Base-by-base conservation (phyloP, 2,329 filamentous ascomycete genomes). In the Ploettnerulaceae sp. region DNA sequence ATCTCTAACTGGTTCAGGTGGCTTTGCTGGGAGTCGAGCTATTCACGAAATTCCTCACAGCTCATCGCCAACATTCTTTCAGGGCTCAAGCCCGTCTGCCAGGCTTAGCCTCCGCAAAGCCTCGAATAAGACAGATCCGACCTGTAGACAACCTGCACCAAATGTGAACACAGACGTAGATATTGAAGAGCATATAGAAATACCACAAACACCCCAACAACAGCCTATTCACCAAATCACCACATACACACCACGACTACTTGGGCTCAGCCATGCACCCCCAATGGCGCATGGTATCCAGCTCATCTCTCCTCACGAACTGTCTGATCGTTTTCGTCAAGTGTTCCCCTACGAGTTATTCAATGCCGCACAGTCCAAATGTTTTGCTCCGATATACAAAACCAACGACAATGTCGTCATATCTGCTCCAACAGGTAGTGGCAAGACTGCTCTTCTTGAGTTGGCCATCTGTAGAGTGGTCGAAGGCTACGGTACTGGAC, bases 301-400 rank as follows among this genome's bases (percentile, higher is more conserved):
- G 29, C 71, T 85, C 11, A 67, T 85, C 12, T 72, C 79, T 11
- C 71, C 75, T 1, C 69, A 76, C 48, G 71, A 75, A 8, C 68
- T 93, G 1, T 82, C 87, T 2, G 83, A 90, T 65, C 77, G 75
- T 28, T 79, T 89, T 54, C 77, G 80, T 17, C 67, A 76, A 1
- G 63, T 91, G 0, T 94, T 93, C 57, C 75, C 81, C 0, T 93
- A 85, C 54, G 75, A 80, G 1, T 65, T 84, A 0, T 89, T 95
- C 69, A 95, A 94, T 61, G 86, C 83, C 5, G 76, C 91, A 0
- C 88, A 94, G 59, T 93, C 88, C 0, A 88, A 83, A 60, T 89
- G 84, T 57, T 93, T 91, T 56, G 62, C 73, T 0, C 63, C 72
- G 0, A 73, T 86, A 0, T 91, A 86, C 61, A 68, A 73, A 5